A percentile compares a stretch with the other conserved stretches of the same genome.
Evolutionary conservation across 352 stramenopile genomes (phyloP).

Genomic region (Thalassiosira ordinaria): DNA sequence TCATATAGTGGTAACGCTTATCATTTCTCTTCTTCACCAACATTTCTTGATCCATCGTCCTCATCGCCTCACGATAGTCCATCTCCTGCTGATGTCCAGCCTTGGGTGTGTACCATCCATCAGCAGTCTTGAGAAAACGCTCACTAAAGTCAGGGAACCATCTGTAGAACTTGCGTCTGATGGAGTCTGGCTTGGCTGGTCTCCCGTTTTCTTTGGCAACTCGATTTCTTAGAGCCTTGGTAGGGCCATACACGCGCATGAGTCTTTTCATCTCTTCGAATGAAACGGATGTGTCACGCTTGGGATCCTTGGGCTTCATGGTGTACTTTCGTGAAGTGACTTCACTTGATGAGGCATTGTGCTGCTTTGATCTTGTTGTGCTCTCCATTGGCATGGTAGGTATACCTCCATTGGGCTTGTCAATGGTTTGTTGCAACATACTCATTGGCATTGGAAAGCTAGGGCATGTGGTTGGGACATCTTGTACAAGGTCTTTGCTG

Average conservation of each 20-base stretch:
- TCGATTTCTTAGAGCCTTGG: constrained; percentile 38
- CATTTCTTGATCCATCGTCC: constrained; percentile 31
- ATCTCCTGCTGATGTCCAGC: constrained; percentile 51
- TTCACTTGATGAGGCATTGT: too few species aligned
- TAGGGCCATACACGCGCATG: constrained; percentile 47
- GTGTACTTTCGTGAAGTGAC: constrained; percentile 19
- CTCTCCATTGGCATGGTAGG: too few species aligned
- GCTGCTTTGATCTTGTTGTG: too few species aligned
- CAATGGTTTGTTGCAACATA: too few species aligned
- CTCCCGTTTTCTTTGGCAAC: constrained; percentile 10
- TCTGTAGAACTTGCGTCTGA: constrained; percentile 60
- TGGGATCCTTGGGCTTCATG: constrained; percentile 30
- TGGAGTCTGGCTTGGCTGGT: constrained; percentile 36
- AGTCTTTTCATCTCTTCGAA: constrained; percentile 54
- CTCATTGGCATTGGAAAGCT: too few species aligned
- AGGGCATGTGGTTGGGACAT: too few species aligned
- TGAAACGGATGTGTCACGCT: constrained; percentile 25
- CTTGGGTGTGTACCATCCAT: constrained; percentile 45
- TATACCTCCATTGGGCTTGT: too few species aligned
- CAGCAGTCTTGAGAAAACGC: constrained; percentile 22
- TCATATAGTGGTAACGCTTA: too few species aligned
- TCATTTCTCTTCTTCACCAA: constrained; percentile 35
- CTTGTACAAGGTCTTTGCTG: background rate
- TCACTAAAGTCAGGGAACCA: constrained; percentile 53
- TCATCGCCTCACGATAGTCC: constrained; percentile 45